Base-by-base conservation (phyloP, 2,329 filamentous ascomycete species). In the Venturia aucupariae region DNA sequence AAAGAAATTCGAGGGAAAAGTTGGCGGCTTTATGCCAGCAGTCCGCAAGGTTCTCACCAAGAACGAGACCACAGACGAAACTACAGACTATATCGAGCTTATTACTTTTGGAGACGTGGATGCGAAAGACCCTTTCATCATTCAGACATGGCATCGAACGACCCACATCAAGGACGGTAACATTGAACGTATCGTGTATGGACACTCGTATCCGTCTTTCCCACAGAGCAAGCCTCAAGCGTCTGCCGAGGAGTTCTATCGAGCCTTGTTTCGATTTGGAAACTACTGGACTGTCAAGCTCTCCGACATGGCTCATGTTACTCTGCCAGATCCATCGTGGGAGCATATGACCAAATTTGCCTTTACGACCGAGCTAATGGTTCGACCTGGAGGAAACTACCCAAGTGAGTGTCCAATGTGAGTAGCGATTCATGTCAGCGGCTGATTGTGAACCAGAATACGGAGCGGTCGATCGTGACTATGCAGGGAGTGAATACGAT, bases 21-120 rank as follows among this genome's bases (percentile, higher is more conserved):
- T 64, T 27, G 62, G 62, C 32, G 62, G 62, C 19, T 64, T 60
- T 60, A 64, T 64, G 62, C 62, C 62, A 32, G 62, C 62, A 24
- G 22, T 48, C 30, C 51, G 62, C n/a, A 64, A 64, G 41, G 39
- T 64, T 13, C n/a, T 60, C n/a, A 39, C 62, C 38, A 42, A 60
- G 17, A 22, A 6, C 17, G 48, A 61, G 4, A n/a, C n/a, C n/a
- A n/a, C n/a, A 2, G 32, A 57, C 15, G 32, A 39, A 41, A 32
- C 57, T 17, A 48, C 38, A 32, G 60, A 62, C 22, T 64, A 32
- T 44, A 30, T 44, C 17, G 62, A 64, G 35, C 2, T 48, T 4
- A 61, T 64, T 38, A 3, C 35, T 10, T 64, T 64, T 61, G 62
- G 35, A 11, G 62, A 64, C 24, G 62, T 64, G n/a, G 62, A 64